Conservation (phyloP, 306 rosid genomes). For the Arachis stenosperma region DNA sequence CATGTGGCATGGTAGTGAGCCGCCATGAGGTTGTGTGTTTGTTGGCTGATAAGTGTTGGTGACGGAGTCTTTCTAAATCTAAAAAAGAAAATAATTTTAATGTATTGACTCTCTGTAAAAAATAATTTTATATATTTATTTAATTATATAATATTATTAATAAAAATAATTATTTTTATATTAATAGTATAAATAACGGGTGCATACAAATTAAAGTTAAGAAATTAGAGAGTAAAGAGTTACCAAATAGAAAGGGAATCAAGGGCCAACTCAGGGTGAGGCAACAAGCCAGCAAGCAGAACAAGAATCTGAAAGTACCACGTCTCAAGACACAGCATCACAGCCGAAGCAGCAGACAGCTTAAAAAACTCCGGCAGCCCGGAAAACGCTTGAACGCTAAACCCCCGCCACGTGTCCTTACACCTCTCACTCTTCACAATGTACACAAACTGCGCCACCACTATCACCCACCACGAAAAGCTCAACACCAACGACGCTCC, state of each 20-base stretch:
- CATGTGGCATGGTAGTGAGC: no score
- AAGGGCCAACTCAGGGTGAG: conserved; percentile 72
- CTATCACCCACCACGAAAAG: conserved; percentile 84
- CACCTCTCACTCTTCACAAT: conserved; percentile 67
- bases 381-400: conserved; percentile 50
- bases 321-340: conserved; percentile 77
- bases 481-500: conserved; percentile 74
- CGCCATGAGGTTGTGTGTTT: no score
- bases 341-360: conserved; percentile 73
- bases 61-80: no score
- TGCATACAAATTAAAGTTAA: no score
- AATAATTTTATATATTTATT: no score
- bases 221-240: no score
- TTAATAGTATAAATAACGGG: no score
- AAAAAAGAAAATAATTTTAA: no score
- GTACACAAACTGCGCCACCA: conserved; percentile 67
- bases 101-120: no score
- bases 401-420: conserved; percentile 64
- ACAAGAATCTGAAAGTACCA: conserved; percentile 86
- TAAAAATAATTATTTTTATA: no score
- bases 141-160: no score
- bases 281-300: conserved; percentile 72
- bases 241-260: conserved; percentile 70
- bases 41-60: no score
- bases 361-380: conserved; percentile 65